Evolutionary conservation across 2,329 filamentous ascomycete species (phyloP).

Genomic region (Trichoderma citrinoviride): DNA sequence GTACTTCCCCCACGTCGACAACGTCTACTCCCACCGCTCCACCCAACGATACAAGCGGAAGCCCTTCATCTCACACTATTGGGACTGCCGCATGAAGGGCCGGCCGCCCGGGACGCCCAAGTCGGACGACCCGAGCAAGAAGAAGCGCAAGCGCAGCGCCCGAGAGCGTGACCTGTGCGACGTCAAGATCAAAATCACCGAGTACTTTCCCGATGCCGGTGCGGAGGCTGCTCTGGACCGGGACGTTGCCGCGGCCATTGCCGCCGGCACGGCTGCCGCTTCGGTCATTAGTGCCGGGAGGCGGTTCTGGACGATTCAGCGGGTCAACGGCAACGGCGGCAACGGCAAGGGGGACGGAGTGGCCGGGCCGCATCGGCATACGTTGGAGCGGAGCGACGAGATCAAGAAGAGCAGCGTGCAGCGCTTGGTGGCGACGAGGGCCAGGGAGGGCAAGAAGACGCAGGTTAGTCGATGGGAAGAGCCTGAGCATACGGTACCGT

Average conservation of each 20-base stretch:
- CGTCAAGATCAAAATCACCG: constrained; percentile 83
- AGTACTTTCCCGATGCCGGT: constrained; percentile 63
- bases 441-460: constrained; percentile 62
- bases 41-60: constrained; percentile 79
- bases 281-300: constrained; percentile 41
- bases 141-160: constrained; percentile 75
- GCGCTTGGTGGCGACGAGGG: constrained; percentile 60
- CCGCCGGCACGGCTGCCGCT: constrained; percentile 9
- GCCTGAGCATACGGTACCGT: background rate
- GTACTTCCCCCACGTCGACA: constrained; percentile 81
- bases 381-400: constrained; percentile 68
- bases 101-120: constrained; percentile 76
- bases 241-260: constrained; percentile 26
- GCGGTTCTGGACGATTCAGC: constrained; percentile 70
- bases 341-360: constrained; percentile 70
- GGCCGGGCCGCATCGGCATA: constrained; percentile 71
- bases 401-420: constrained; percentile 80
- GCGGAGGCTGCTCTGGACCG: constrained; percentile 30
- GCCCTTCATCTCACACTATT: constrained; percentile 80
- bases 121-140: constrained; percentile 75
- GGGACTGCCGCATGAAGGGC: constrained; percentile 80
- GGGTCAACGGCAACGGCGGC: constrained; percentile 72
- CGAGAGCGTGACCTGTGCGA: constrained; percentile 77
- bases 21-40: constrained; percentile 79
- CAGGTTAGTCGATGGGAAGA: constrained; percentile 24